Evolutionary conservation across 306 rosid species (phyloP), one percentile per base, ranked within the genome.

Genomic region (Quercus dentata): DNA sequence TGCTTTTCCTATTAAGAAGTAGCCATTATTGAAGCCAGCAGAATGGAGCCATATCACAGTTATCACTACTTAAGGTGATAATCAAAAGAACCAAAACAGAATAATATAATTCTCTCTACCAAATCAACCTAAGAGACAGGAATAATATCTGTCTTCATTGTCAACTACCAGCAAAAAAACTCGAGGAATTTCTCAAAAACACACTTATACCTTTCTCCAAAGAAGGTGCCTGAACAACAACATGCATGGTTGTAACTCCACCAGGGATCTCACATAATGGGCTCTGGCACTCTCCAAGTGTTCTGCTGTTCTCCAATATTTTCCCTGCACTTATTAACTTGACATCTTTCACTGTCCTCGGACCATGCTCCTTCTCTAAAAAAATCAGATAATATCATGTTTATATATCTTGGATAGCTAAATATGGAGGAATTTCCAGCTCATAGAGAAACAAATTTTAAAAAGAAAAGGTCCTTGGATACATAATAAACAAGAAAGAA

Each of bases 171-270:
- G 52, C 51, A 6, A 21, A 59, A 23, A 1, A 23, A 25, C 67
- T 54, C 33, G 27, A 56, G 52, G n/a, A 31, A 35, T 31, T 77
- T 62, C 63, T 69, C 8, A 33, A 71, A 70, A 79, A 58, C 23
- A 58, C n/a, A 63, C 68, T 1, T 23, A 63, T 68, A 94, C 98
- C 98, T 92, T 92, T 94, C 56, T 91, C 97, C 75, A 61, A 56
- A 23, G 85, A 65, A 17, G 94, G 91, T 65, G 88, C 94, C 79
- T 91, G 97, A 80, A 94, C 90, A 74, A 94, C 85, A 33, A 92
- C 97, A 73, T 87, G 98, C 97, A 94, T 94, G 28, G 97, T 94
- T 52, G 97, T 94, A 35, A 94, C 92, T 74, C 91, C 92, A 18
- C 92, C 98, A 27, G 94, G 97, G 61, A 90, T 83, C 68, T 94